phyloP scores from a whole-genome alignment of 768 basidiomycete genomes.

The Suillus subaureus region DNA sequence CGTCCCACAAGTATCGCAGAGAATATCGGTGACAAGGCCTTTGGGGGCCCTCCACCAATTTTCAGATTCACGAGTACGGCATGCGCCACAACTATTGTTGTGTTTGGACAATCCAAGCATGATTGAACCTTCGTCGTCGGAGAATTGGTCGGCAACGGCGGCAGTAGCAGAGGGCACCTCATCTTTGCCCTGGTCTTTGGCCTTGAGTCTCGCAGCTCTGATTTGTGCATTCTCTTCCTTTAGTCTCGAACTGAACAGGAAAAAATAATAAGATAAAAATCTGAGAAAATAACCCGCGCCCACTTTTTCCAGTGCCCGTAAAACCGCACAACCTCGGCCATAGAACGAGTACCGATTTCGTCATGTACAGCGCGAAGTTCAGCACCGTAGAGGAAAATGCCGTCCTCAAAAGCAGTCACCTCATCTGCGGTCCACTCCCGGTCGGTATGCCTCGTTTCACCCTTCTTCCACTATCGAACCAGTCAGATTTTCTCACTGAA shows the following conservation, averaged over 20 bases:
- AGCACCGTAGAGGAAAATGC: slow-evolving; percentile 69
- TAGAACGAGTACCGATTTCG: slow-evolving; percentile 67
- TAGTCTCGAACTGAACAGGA: slow-evolving; percentile 54
- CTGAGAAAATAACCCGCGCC: slow-evolving; percentile 14
- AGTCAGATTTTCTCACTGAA: slow-evolving; percentile 15
- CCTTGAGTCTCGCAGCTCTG: slow-evolving; percentile 37
- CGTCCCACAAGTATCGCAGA: slow-evolving; percentile 85
- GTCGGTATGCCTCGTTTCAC: slow-evolving; percentile 68
- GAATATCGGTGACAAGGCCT: slow-evolving; percentile 71
- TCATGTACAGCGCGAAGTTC: slow-evolving; percentile 80
- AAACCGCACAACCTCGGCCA: slow-evolving; percentile 80
- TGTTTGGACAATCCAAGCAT: slow-evolving; percentile 56
- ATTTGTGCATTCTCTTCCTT: slow-evolving; percentile 67
- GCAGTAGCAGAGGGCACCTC: slow-evolving; percentile 34
- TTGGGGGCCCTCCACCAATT: slow-evolving; percentile 94
- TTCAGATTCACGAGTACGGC: slow-evolving; percentile 76
- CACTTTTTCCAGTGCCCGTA: slow-evolving; percentile 90
- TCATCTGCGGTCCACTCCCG: slow-evolving; percentile 73
- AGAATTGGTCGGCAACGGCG: slow-evolving; percentile 31
- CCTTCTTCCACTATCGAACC: slow-evolving; percentile 66
- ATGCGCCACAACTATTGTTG: slow-evolving; percentile 75
- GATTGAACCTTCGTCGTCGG: slow-evolving; percentile 80
- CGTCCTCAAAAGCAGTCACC: slow-evolving; percentile 74
- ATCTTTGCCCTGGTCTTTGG: slow-evolving; percentile 29
- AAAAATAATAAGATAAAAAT: slow-evolving; percentile 13